A percentile compares a stretch with the other conserved stretches of the same genome.
Conservation (phyloP, 208 protist genomes). For the Kentomonas sorsogonicus region DNA sequence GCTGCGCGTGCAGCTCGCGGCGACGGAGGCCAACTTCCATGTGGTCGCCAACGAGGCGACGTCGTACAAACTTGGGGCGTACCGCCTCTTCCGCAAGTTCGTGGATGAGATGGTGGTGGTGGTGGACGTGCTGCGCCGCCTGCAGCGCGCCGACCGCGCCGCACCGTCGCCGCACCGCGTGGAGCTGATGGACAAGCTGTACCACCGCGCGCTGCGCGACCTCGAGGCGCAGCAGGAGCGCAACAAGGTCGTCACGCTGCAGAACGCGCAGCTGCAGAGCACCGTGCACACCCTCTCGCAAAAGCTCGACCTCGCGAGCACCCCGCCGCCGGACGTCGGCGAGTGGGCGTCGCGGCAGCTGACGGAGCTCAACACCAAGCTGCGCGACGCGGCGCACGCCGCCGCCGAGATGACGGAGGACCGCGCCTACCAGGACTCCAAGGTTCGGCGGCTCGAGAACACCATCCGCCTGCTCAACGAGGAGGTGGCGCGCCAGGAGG, state of each 20-base stretch:
- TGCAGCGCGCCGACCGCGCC: constrained; percentile 58
- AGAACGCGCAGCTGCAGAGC: constrained; percentile 54
- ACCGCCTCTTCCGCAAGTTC: constrained; percentile 80
- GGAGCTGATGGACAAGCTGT: constrained; percentile 62
- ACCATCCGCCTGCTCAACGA: constrained; percentile 53
- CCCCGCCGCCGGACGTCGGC: constrained; percentile 31
- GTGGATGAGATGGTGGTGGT: constrained; percentile 59
- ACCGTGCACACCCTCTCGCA: constrained; percentile 50
- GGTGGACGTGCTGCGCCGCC: constrained; percentile 73
- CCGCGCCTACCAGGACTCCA: constrained; percentile 39
- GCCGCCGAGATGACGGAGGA: constrained; percentile 68
- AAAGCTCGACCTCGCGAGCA: constrained; percentile 39
- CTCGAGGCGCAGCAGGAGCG: constrained; percentile 24
- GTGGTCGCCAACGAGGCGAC: constrained; percentile 84
- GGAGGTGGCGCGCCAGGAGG: constrained; percentile 68
- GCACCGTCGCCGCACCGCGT: constrained; percentile 59
- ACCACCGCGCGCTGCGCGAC: constrained; percentile 39
- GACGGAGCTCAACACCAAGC: constrained; percentile 30
- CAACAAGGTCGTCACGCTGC: constrained; percentile 36
- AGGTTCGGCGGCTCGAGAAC: constrained; percentile 47
- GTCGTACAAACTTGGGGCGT: constrained; percentile 75
- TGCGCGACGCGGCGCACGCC: constrained; percentile 47
- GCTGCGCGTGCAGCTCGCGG: constrained; percentile 64
- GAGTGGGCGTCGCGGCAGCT: constrained; percentile 45
- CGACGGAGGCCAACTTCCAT: constrained; percentile 81